Evolutionary conservation across 106 monocot species (phyloP), one percentile per base, ranked within the genome.

Genomic region (Dactylorhiza incarnata): DNA sequence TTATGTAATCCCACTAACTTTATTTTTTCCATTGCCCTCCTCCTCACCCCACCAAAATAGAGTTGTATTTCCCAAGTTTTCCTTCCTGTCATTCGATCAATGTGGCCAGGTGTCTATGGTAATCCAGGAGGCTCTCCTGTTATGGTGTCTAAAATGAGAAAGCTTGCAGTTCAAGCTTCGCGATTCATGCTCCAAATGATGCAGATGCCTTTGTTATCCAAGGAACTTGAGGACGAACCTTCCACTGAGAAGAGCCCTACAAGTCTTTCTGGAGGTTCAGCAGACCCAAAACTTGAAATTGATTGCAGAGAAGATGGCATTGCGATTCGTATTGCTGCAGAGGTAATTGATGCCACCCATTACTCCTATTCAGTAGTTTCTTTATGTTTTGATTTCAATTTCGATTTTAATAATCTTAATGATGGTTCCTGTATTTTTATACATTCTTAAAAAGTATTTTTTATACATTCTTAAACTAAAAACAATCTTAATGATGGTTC

Each of bases 181-280:
- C 87, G 86, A 47, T 99, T 94, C 81, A 86, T 99, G 91, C 46
- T 99, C 71, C 97, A 91, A 82, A 94, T 99, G 97, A 86, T 99
- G 75, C 97, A 94, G 83, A 83, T 73, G 63, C 89, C 89, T 71
- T 29, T 94, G 10, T 81, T 86, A 65, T 77, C 83, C 14, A 75
- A 79, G 7, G 83, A 85, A 74, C 15, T 65, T 51, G 78, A 78
- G 25, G 87, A 86, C 48, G 81, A 77, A 14, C 72, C 68, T 15
- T 45, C 50, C 50, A 73, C 15, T 73, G 78, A 81, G 23, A 65
- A 72, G 15, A 85, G 75, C 56, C 26, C 77, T 37, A 73, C 52
- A 68, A 81, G 43, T 61, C n/a, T 49, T 23, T 49, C 49, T 58
- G 76, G 29, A n/a, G 48, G 45, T 78, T 73, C 81, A 49, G 44